These are phyloP conservation scores for Theobroma grandiflorum DNA, from an alignment of 441 rosid species.

Conservation along the genomic window DNA sequence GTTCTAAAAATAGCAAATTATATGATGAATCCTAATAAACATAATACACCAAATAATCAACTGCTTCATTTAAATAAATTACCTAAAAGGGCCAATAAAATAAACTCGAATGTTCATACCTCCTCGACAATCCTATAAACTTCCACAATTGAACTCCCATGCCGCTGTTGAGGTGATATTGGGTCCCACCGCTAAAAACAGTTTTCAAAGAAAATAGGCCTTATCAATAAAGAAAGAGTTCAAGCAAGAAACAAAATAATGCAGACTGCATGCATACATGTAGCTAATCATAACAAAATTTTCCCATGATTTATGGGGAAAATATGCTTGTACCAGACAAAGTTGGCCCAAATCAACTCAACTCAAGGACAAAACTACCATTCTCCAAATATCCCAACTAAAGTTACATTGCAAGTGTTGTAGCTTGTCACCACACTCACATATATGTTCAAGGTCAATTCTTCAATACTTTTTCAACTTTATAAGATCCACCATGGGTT, in stretches of 20 bases:
- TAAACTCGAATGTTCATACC: slow-evolving; percentile 49
- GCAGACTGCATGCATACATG: background rate
- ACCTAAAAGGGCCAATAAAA: background rate
- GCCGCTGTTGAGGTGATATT: slow-evolving; percentile 95
- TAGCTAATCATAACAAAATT: slow-evolving; percentile 12
- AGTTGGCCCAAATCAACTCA: background rate
- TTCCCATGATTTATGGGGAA: slow-evolving; percentile 5
- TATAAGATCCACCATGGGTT: slow-evolving; percentile 2
- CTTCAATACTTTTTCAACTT: slow-evolving; percentile 15
- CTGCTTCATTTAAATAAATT: slow-evolving; percentile 1
- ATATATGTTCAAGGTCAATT: slow-evolving; percentile 2
- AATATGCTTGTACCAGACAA: background rate
- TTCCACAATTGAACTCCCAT: slow-evolving; percentile 96
- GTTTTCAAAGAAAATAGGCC: slow-evolving; percentile 21
- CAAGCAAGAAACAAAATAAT: background rate
- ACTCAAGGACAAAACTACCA: background rate
- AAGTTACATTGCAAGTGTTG: background rate
- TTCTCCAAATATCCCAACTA: background rate
- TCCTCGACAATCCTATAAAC: slow-evolving; percentile 97
- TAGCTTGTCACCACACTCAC: slow-evolving; percentile 17
- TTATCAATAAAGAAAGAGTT: background rate
- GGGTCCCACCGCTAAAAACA: slow-evolving; percentile 86
- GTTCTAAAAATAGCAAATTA: slow-evolving; percentile 6
- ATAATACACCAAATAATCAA: slow-evolving; percentile 17
- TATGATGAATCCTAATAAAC: background rate